Conservation (phyloP, 2,329 filamentous ascomycete genomes). For the Ophiostoma sp. region DNA sequence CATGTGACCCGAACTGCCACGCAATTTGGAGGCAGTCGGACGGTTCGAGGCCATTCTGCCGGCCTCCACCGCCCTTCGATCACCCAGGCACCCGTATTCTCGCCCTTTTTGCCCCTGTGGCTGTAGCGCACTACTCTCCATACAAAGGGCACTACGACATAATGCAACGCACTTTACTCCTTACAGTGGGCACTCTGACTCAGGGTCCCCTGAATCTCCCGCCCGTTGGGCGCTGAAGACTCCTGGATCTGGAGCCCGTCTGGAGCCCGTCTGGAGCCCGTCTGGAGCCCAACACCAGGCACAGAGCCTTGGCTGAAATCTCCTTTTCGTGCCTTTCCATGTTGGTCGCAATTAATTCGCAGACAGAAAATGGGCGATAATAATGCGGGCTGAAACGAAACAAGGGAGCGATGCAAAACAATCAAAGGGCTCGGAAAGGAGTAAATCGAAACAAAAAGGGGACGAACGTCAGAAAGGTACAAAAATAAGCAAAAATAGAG, state of each 20-base stretch:
- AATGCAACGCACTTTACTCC: background rate
- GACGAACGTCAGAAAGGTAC: background rate
- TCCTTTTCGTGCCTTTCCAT: background rate
- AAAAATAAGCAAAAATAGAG: background rate
- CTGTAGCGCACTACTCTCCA: background rate
- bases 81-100: conserved; percentile 14
- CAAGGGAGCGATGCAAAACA: conserved; percentile 11
- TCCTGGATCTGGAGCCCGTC: background rate
- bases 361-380: background rate
- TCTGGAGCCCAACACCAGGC: background rate
- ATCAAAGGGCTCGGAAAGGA: background rate
- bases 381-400: conserved; percentile 5
- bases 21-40: background rate
- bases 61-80: conserved; percentile 6
- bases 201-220: background rate
- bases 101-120: background rate
- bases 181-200: background rate
- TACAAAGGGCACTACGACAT: too few species aligned
- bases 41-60: background rate
- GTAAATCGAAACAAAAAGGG: background rate
- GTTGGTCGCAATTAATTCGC: background rate
- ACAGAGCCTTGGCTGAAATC: background rate
- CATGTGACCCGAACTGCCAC: conserved; percentile 24
- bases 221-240: background rate
- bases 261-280: too few species aligned